Evolutionary conservation across 2,329 filamentous ascomycete genomes (phyloP), one percentile per base, ranked within the genome.

Genomic region (Hypocrella siamensis): DNA sequence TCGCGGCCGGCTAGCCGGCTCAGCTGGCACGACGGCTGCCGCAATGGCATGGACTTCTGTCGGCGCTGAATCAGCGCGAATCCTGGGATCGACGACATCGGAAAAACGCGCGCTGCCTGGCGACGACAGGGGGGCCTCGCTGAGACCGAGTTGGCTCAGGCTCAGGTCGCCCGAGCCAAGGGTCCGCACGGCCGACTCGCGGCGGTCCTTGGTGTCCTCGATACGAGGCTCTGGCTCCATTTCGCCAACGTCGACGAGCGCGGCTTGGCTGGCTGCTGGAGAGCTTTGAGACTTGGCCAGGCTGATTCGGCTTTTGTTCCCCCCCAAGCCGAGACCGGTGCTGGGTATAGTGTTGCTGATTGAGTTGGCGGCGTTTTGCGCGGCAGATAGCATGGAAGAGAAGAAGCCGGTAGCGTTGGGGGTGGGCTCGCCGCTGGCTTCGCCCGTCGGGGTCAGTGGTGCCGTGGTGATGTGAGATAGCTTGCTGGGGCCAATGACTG

Each of bases 341-440:
- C 75, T 86, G 30, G 73, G 71, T 29, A 94, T 77, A 30, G 76
- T 83, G 40, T 70, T 82, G 42, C 69, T 83, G 4, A 86, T 53
- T 14, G 72, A 75, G 40, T 63, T 84, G 11, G 86, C 85, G 27
- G 88, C 88, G 66, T 79, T 94, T 54, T 96, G 88, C 14, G 90
- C 90, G 28, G 79, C 88, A 26, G 84, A 88, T 40, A 98, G 74
- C 48, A 98, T 81, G 17, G 82, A 86, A 4, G 84, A 93, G 56
- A 98, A 96, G 60, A 98, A 96, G 1, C 85, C 77, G 24, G 68
- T 62, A 33, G 70, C 66, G 19, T 69, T 72, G 46, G 49, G 46
- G 38, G 71, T 74, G n/a, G 60, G 49, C 34, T 53, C 45, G 44
- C 76, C 76, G 52, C 57, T 65, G n/a, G 19, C n/a, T 51, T 94